phyloP scores from a whole-genome alignment of 805 yeast genomes.

The Lipomyces anomalus region DNA sequence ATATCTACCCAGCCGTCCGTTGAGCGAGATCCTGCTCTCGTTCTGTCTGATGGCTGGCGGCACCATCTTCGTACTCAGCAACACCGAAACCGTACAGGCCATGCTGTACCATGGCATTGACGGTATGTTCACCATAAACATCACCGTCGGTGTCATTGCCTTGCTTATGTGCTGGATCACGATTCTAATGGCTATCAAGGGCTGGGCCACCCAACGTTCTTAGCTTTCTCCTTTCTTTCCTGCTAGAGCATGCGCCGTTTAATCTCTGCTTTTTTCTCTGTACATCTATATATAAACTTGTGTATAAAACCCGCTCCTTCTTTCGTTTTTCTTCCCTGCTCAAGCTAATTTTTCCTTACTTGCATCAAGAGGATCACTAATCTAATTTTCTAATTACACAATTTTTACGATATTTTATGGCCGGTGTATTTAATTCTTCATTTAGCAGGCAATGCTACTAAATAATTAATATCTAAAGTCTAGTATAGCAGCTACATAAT shows the following conservation, averaged over 20 bases:
- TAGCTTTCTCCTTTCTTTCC: not conserved
- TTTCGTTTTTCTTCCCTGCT: not conserved
- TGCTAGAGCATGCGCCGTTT: not conserved
- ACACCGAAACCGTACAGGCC: conserved; percentile 77
- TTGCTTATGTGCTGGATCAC: conserved; percentile 86
- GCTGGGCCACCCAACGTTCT: conserved; percentile 27
- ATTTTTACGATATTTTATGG: not conserved
- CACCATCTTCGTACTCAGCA: conserved; percentile 82
- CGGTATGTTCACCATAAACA: conserved; percentile 84
- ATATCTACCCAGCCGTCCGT: conserved; percentile 58
- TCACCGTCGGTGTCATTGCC: conserved; percentile 72
- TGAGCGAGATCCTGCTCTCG: conserved; percentile 75
- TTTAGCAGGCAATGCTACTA: no score
- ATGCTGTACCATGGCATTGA: conserved; percentile 78
- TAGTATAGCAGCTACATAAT: no score
- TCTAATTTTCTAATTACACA: conserved; percentile 1
- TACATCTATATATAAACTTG: not conserved
- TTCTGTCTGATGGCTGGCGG: conserved; percentile 87
- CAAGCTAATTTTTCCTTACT: not conserved
- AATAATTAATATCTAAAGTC: no score
- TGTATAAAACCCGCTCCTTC: conserved; percentile 1
- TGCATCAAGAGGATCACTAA: no score
- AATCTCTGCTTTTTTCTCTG: not conserved
- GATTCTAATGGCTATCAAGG: conserved; percentile 47
- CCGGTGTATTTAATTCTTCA: not conserved